phyloP scores from a whole-genome alignment of 495 filamentous ascomycete species.

The Lentithecium fluviatile region DNA sequence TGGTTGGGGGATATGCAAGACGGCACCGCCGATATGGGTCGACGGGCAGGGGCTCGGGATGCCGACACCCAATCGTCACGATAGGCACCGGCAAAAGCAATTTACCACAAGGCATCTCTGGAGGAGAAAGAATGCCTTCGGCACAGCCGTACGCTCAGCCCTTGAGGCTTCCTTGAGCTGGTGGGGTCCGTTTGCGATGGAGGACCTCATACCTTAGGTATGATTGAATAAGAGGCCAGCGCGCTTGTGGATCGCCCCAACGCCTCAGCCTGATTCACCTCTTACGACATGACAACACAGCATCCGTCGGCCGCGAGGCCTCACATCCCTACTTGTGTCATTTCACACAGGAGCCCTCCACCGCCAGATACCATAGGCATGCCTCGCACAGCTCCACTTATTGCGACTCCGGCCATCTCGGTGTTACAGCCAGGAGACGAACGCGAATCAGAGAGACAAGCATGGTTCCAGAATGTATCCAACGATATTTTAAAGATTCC shows the following conservation, averaged over 20 bases:
- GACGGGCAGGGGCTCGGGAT: background rate
- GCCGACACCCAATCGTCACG: background rate
- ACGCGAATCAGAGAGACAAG: slow-evolving; percentile 17
- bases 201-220: background rate
- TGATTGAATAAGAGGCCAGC: background rate
- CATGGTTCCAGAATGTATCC: slow-evolving; percentile 19
- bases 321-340: background rate
- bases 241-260: background rate
- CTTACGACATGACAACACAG: slow-evolving; percentile 14
- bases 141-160: background rate
- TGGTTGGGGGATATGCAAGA: no score
- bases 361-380: background rate
- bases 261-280: slow-evolving; percentile 3
- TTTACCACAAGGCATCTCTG: no score
- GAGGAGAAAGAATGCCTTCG: background rate
- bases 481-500: slow-evolving; percentile 30
- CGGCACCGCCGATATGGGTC: no score
- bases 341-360: background rate
- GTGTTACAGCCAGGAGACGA: slow-evolving; percentile 8
- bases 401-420: background rate
- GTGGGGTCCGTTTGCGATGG: background rate
- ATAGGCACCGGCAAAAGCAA: background rate
- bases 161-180: background rate
- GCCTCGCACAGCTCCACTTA: background rate
- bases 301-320: background rate